Evolutionary conservation across 768 basidiomycete species (phyloP), one percentile per base, ranked within the genome.

Genomic region (Agaricus subrufescens): DNA sequence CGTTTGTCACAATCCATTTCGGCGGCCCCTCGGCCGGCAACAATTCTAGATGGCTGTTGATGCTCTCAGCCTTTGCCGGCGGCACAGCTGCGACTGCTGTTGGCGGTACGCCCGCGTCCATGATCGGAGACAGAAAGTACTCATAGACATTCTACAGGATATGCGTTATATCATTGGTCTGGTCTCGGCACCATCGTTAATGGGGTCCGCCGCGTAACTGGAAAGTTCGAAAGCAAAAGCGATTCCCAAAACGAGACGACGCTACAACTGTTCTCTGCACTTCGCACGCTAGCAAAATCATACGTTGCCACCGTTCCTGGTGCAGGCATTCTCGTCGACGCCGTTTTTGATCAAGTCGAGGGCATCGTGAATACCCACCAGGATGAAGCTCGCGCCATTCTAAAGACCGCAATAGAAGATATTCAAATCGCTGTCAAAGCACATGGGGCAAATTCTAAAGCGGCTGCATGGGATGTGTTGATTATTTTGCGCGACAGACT

Each of bases 341-440:
- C 58, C 45, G 72, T 67, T 0, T 80, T 81, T 59, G 75, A 79
- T 60, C 62, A 64, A n/a, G 58, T 78, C 40, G 74, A 74, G 46
- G 63, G 70, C 50, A 61, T 74, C 11, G 67, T 70, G 31, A 69
- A 72, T 30, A 63, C 67, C 15, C 75, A 79, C 46, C 59, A 68
- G 3, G 71, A 74, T 26, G 76, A 79, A 56, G 72, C 74, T 7
- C 69, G 68, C 54, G 62, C 46, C 11, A 72, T 78, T 56, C 65
- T 75, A 14, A 54, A 27, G 30, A n/a, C 65, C 47, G 71, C 73
- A 10, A 74, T 71, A 49, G 61, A 67, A 14, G 73, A 79, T 34
- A 61, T 80, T 3, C 58, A 62, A 46, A 60, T 54, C 9, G 58
- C 68, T 29, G 39, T 61, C n/a, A 53, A 52, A n/a, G 37, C 34